phyloP scores from a whole-genome alignment of 805 yeast genomes.

The Diddensiella santjacobensis region DNA sequence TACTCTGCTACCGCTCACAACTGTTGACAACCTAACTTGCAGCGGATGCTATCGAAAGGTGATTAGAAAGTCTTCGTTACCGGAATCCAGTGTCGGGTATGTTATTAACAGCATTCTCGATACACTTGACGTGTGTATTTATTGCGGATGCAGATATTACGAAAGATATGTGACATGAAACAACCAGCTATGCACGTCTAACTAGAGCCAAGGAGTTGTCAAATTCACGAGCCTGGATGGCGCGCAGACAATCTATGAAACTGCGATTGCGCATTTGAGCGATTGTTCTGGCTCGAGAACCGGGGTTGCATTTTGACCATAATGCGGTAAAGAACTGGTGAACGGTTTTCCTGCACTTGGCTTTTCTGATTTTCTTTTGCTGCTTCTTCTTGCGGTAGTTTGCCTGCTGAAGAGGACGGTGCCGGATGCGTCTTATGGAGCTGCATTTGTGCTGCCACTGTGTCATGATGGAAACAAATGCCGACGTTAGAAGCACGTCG shows the following conservation, averaged over 20 bases:
- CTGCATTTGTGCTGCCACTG: constrained; percentile 5
- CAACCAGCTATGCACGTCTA: not conserved
- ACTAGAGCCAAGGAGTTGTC: not conserved
- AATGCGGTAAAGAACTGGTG: not conserved
- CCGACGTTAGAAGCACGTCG: constrained; percentile 10
- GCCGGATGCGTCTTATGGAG: not conserved
- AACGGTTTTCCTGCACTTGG: no score
- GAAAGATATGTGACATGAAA: constrained; percentile 1
- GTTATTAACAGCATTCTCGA: constrained; percentile 21
- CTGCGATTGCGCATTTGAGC: not conserved
- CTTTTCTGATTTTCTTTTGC: not conserved
- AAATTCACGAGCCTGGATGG: not conserved
- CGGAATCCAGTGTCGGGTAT: constrained; percentile 7
- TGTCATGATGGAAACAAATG: constrained; percentile 10
- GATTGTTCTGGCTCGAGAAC: not conserved
- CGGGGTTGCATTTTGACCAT: not conserved
- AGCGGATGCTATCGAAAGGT: constrained; percentile 28
- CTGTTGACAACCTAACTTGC: constrained; percentile 27
- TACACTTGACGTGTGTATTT: constrained; percentile 29
- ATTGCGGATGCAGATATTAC: constrained; percentile 26
- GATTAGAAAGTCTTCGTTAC: constrained; percentile 7
- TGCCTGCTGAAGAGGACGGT: not conserved
- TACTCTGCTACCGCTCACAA: constrained; percentile 33
- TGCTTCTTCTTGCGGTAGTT: not conserved
- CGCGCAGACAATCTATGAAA: not conserved